Percentiles rank a stretch among this genome's conserved stretches.
These are phyloP conservation scores for Cadophora luteo-olivacea DNA, from an alignment of 2,329 filamentous ascomycete genomes.

Conservation along the genomic window DNA sequence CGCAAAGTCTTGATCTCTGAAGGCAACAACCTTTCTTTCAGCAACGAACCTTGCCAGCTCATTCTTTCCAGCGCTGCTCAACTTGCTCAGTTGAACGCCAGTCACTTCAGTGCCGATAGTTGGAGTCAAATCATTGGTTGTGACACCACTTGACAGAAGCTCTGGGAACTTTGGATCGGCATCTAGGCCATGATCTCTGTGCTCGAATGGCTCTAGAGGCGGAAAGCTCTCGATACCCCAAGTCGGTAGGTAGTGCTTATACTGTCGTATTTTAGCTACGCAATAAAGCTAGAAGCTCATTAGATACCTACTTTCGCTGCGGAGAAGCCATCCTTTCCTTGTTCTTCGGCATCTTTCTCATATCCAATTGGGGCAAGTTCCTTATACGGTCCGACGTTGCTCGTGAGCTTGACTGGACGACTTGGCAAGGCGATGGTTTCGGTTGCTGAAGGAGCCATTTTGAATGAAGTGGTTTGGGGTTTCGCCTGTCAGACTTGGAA, in stretches of 20 bases:
- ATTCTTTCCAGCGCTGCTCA: slow-evolving; percentile 74
- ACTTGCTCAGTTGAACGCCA: slow-evolving; percentile 73
- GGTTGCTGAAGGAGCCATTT: slow-evolving; percentile 42
- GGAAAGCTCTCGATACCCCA: slow-evolving; percentile 66
- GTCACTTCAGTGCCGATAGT: slow-evolving; percentile 76
- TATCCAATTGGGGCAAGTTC: slow-evolving; percentile 43
- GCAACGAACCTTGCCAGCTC: slow-evolving; percentile 79
- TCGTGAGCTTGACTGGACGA: slow-evolving; percentile 34
- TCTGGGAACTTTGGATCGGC: slow-evolving; percentile 74
- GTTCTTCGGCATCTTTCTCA: slow-evolving; percentile 41
- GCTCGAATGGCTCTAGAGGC: slow-evolving; percentile 72
- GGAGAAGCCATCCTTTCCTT: slow-evolving; percentile 39
- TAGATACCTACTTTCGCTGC: slow-evolving; percentile 39
- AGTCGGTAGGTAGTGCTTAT: slow-evolving; percentile 75
- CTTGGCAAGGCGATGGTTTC: slow-evolving; percentile 37
- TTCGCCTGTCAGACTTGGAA: background rate
- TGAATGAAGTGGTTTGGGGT: slow-evolving; percentile 10
- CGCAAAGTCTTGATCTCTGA: slow-evolving; percentile 77
- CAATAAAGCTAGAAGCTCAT: background rate
- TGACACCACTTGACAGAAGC: slow-evolving; percentile 61
- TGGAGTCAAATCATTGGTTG: slow-evolving; percentile 69
- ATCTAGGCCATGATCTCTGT: slow-evolving; percentile 78
- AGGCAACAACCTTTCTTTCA: slow-evolving; percentile 79
- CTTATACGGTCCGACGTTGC: slow-evolving; percentile 40
- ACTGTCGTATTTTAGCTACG: slow-evolving; percentile 48